phyloP scores from a whole-genome alignment of 2,329 filamentous ascomycete genomes.

The Ophiostoma angusticollis region DNA sequence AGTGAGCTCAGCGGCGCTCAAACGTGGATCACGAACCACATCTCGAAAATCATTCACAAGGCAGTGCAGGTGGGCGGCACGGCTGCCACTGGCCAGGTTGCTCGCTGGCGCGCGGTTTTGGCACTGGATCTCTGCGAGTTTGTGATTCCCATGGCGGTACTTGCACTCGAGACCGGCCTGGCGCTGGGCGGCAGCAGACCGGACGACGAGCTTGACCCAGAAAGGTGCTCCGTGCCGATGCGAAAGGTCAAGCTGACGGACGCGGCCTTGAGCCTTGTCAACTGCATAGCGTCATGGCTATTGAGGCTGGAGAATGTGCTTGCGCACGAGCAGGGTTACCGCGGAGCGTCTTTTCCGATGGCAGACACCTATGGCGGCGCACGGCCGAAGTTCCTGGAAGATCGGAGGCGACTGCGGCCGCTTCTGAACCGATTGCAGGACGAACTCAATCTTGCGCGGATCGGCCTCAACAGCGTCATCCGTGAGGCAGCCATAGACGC shows the following conservation, averaged over 20 bases:
- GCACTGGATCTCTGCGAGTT: conserved; percentile 8
- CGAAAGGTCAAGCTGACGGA: not conserved
- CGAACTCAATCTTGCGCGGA: conserved; percentile 4
- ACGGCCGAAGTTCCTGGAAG: too few species aligned
- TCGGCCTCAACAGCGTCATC: conserved; percentile 1
- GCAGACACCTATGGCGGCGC: too few species aligned
- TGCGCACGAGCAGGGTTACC: conserved; percentile 12
- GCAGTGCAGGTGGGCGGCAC: not conserved
- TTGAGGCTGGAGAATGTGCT: conserved; percentile 7
- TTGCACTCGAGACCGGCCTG: conserved; percentile 4
- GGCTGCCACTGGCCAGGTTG: not conserved
- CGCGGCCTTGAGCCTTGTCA: not conserved
- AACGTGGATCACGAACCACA: too few species aligned
- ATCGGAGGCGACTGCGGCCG: conserved; percentile 4
- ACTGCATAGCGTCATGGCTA: conserved; percentile 6
- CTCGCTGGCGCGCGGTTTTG: conserved; percentile 4
- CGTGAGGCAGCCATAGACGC: not conserved
- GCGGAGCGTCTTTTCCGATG: not conserved
- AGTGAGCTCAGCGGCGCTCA: not conserved
- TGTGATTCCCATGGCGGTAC: conserved; percentile 7
- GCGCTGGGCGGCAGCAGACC: conserved; percentile 9
- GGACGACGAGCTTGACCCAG: not conserved
- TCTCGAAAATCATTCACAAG: conserved; percentile 2
- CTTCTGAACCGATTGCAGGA: conserved; percentile 10
- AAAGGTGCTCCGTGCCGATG: conserved; percentile 4